Evolutionary conservation across 768 basidiomycete species (phyloP).

Genomic region (Collybia sp.): DNA sequence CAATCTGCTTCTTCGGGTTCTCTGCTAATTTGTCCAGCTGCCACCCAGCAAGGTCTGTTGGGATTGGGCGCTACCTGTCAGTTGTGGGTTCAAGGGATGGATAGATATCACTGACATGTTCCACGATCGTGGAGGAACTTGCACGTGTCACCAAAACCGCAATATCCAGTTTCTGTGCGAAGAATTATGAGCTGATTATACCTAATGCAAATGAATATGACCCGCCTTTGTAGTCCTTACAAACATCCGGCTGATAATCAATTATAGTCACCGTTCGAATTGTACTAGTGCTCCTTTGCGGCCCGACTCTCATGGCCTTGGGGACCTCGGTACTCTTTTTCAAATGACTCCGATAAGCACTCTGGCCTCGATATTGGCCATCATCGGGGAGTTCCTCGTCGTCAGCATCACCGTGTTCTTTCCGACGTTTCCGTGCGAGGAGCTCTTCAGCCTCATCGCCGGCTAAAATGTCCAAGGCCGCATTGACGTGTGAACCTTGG

Average conservation of each 20-base stretch:
- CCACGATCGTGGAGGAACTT: conserved; percentile 99
- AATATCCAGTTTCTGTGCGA: conserved; percentile 88
- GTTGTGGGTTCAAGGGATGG: conserved; percentile 2
- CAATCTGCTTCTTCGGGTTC: conserved; percentile 58
- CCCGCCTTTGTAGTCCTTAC: conserved; percentile 98
- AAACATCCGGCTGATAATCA: conserved; percentile 99
- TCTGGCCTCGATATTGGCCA: conserved; percentile 83
- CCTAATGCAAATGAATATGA: conserved; percentile 12
- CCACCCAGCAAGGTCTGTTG: conserved; percentile 92
- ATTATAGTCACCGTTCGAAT: conserved; percentile 93
- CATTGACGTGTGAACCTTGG: conserved; percentile 68
- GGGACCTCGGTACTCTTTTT: conserved; percentile 81
- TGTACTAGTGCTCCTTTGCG: conserved; percentile 70
- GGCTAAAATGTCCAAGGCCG: conserved; percentile 72
- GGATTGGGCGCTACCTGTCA: conserved; percentile 8
- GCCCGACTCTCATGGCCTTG: conserved; percentile 84
- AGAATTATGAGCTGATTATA: conserved; percentile 5
- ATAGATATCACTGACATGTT: conserved; percentile 58
- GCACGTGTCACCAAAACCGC: conserved; percentile 98
- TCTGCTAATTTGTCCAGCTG: conserved; percentile 93
- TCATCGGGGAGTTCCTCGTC: conserved; percentile 68
- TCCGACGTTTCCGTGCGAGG: conserved; percentile 62
- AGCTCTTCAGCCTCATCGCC: conserved; percentile 80
- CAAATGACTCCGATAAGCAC: conserved; percentile 75
- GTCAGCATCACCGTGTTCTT: conserved; percentile 47